These are phyloP conservation scores for Zasmidium angulare DNA, from an alignment of 2,329 filamentous ascomycete genomes.

Conservation along the genomic window DNA sequence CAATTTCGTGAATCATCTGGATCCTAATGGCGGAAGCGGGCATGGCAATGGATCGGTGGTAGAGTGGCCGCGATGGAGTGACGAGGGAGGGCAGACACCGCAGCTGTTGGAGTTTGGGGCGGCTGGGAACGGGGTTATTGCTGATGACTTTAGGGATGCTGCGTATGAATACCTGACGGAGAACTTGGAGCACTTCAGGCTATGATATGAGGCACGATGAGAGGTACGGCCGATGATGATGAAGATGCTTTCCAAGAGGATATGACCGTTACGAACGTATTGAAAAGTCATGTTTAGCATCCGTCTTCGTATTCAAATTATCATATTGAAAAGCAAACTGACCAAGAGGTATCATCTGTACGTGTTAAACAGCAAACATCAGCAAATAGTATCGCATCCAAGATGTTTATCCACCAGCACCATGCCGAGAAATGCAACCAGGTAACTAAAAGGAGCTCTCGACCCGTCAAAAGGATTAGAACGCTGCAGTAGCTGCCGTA, in stretches of 20 bases:
- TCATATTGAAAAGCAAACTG: neutral
- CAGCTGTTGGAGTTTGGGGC: constrained; percentile 54
- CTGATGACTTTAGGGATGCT: constrained; percentile 52
- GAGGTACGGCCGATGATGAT: neutral
- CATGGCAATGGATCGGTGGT: constrained; percentile 34
- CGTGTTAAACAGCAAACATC: neutral
- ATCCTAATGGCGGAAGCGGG: too few relatives aligned
- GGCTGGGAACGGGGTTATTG: constrained; percentile 38
- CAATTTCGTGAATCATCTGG: constrained; percentile 67
- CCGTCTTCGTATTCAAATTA: too few relatives aligned
- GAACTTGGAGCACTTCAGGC: constrained; percentile 24
- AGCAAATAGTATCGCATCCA: neutral
- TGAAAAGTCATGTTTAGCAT: too few relatives aligned
- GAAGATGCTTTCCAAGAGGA: too few relatives aligned
- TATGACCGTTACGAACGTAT: too few relatives aligned
- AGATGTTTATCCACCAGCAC: constrained; percentile 10
- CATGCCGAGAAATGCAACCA: constrained; percentile 8
- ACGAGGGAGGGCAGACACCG: constrained; percentile 3
- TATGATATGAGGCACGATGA: constrained; percentile 9
- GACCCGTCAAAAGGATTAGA: neutral
- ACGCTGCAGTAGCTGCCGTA: constrained; percentile 3
- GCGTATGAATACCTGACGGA: constrained; percentile 44
- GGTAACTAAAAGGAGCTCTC: too few relatives aligned
- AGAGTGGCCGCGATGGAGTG: constrained; percentile 58
- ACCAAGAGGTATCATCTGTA: neutral